phyloP scores from a whole-genome alignment of 2,329 filamentous ascomycete genomes.

The Pezicula carpinea region DNA sequence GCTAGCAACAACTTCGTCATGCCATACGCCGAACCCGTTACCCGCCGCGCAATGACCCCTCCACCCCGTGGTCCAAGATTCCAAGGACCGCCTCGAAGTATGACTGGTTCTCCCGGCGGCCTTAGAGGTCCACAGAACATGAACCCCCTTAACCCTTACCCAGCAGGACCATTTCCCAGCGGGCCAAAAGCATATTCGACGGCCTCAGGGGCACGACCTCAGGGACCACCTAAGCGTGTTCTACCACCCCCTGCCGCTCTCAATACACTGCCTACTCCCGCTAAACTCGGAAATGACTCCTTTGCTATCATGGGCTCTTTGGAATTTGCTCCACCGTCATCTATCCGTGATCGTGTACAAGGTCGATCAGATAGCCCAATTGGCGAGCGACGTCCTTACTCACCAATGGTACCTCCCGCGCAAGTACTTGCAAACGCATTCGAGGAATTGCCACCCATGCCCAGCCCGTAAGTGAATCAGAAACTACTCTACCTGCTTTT shows the following conservation, averaged over 20 bases:
- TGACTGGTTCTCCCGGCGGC: constrained; percentile 16
- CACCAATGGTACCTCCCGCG: constrained; percentile 65
- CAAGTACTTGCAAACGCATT: constrained; percentile 79
- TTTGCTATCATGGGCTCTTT: constrained; percentile 64
- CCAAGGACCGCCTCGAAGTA: constrained; percentile 29
- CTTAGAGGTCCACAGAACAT: constrained; percentile 17
- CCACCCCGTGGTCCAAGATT: constrained; percentile 56
- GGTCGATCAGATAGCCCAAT: constrained; percentile 64
- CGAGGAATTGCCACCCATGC: constrained; percentile 79
- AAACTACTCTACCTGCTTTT: background rate
- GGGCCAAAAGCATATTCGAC: constrained; percentile 61
- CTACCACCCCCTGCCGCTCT: constrained; percentile 71
- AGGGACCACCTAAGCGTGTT: constrained; percentile 37
- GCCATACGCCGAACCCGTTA: constrained; percentile 80
- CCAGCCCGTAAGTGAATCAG: constrained; percentile 73
- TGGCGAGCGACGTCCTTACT: constrained; percentile 67
- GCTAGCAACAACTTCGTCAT: constrained; percentile 68
- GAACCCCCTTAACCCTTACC: constrained; percentile 45
- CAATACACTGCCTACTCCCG: constrained; percentile 75
- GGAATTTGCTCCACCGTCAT: constrained; percentile 81
- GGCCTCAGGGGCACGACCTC: constrained; percentile 38
- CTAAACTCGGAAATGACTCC: constrained; percentile 76
- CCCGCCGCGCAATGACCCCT: constrained; percentile 91
- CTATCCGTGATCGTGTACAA: constrained; percentile 60
- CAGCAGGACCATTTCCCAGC: constrained; percentile 39